Base-by-base conservation (phyloP, 768 basidiomycete genomes). In the Termitomyces sp. region DNA sequence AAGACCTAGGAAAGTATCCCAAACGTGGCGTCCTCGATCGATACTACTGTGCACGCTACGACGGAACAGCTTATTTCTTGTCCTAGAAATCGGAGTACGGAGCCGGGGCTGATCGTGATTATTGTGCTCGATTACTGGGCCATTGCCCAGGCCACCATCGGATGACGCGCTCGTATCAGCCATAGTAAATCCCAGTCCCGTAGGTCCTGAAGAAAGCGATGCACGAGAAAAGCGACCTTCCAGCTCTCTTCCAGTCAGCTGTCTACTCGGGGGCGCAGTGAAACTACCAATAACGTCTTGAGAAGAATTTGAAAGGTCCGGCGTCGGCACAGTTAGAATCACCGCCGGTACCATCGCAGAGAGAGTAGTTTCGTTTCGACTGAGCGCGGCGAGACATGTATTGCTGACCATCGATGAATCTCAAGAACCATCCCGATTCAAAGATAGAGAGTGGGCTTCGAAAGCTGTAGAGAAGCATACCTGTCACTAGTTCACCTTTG, bases 311-410 rank as follows among this genome's bases (percentile, higher is more conserved):
- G 58, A 59, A 36, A 50, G 55, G 16, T 64, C 61, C 3, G 63
- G 63, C 14, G 63, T 64, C 18, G 63, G 60, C 4, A 23, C 48
- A n/a, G 63, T 64, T 33, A 64, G 56, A 48, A 59, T 52, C 47
- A 64, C 58, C 7, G 57, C 50, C 10, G 63, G 63, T 9, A 64
- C 58, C 23, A 5, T n/a, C 13, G 50, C 43, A 43, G 41, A 26
- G 20, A 32, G 16, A 30, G 10, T 14, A 10, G 30, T 36, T 50
- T 56, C 59, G 33, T 20, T n/a, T 56, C 9, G 18, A 9, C 35
- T 50, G 26, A 43, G 33, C 3, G 33, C 5, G 28, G 23, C 5
- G n/a, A 50, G 41, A 16, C 26, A 23, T 9, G 30, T 53, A 9
- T 30, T 47, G 23, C 26, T 41, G 41, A 41, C 44, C 12, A 8